Base-by-base conservation (phyloP, 2,329 filamentous ascomycete genomes). In the Clarireedia homoeocarpa region DNA sequence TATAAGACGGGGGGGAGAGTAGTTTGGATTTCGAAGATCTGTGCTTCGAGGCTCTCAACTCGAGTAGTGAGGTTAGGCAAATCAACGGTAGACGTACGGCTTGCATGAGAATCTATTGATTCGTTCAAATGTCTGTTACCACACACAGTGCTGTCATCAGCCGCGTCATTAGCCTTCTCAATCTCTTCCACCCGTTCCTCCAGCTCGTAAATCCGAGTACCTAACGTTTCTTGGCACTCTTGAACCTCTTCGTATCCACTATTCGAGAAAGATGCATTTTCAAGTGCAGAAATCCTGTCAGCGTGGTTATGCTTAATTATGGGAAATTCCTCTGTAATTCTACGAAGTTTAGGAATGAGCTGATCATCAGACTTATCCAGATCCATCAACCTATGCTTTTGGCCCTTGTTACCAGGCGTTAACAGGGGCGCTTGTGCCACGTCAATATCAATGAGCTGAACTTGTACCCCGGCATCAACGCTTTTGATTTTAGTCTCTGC, bases 201-300 rank as follows among this genome's bases (percentile, higher is more conserved):
- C 6, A 91, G 73, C 39, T 91, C 86, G 1, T 82, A 78, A 6
- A 91, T 74, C 23, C 86, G 80, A 7, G 83, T 76, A 46, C 90
- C 88, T 46, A 81, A 69, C 48, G 81, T 72, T 36, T 90, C 86
- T 63, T 88, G 78, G 53, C 79, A 82, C 20, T 89, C 85, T 17
- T 83, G 74, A 49, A 88, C 81, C 39, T 88, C 84, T 23, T 90
- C 86, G 48, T 86, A 79, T n/a, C 79, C 78, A 17, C 78, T 75
- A 45, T 81, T 77, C 24, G 82, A 82, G 64, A 90, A 88, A 0
- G 86, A 90, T 1, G 80, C 75, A 51, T 79, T 88, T 70, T 92
- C 88, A 5, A 91, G 74, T 55, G 76, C 74, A 49, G 88, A 84
- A 12, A 92, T 69, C 1, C 88, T 83, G 52, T 80, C 76, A 39